phyloP scores from a whole-genome alignment of 2,329 filamentous ascomycete species.

The Fusarium papillatum region DNA sequence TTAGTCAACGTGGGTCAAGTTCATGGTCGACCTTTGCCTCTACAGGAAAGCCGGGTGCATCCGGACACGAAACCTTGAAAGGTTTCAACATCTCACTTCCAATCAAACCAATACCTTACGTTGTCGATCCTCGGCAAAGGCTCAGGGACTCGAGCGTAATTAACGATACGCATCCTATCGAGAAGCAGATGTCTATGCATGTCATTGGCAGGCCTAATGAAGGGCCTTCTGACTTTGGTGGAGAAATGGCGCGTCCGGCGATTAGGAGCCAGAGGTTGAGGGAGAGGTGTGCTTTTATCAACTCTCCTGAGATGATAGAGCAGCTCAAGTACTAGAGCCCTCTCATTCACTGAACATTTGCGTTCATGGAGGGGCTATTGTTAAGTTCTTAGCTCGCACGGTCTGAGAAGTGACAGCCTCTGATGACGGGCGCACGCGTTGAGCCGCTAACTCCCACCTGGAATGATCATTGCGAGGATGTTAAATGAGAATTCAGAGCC shows the following conservation, averaged over 20 bases:
- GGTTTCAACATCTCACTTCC: not conserved
- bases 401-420: too few species aligned
- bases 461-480: too few species aligned
- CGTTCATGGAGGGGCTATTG: not conserved
- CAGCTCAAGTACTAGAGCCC: not conserved
- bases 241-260: not conserved
- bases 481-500: too few species aligned
- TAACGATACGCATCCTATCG: not conserved
- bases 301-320: not conserved
- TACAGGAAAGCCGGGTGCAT: not conserved
- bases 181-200: not conserved
- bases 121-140: not conserved
- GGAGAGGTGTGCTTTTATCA: constrained; percentile 1
- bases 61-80: not conserved
- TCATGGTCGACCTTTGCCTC: not conserved
- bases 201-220: not conserved
- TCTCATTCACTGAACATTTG: not conserved
- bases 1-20: not conserved
- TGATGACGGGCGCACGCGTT: too few species aligned
- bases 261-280: not conserved
- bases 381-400: too few species aligned
- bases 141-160: not conserved
- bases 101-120: not conserved
- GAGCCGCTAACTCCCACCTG: too few species aligned
- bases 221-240: not conserved